Evolutionary conservation across 345 rosid genomes (phyloP).

Genomic region (Eutrema heterophyllum): DNA sequence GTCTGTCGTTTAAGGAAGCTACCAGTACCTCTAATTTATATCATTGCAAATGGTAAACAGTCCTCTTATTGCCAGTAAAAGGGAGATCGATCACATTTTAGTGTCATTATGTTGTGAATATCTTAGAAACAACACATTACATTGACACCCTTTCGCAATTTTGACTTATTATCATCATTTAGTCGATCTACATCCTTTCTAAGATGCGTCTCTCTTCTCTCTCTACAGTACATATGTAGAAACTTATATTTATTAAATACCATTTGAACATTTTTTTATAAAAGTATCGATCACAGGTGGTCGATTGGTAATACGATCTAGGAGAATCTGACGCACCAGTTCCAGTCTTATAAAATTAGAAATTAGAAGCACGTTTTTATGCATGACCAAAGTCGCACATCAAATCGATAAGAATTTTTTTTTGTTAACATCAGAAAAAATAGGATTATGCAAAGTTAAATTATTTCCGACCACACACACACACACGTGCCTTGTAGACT

Average conservation of each 20-base stretch:
- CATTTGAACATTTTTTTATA: neutral
- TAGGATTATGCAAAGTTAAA: neutral
- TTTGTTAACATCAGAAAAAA: neutral
- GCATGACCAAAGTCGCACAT: neutral
- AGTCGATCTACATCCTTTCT: neutral
- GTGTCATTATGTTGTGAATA: too few relatives aligned
- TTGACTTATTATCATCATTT: neutral
- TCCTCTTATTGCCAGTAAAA: neutral
- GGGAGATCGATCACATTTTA: neutral
- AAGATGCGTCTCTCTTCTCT: neutral
- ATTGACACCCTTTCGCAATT: neutral
- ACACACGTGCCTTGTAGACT: neutral
- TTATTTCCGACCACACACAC: neutral
- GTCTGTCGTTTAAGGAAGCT: too few relatives aligned
- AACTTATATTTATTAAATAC: neutral
- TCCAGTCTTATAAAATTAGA: neutral
- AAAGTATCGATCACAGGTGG: neutral
- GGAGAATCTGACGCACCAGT: neutral
- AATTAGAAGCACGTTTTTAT: slow-evolving; percentile 7
- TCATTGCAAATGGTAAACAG: too few relatives aligned
- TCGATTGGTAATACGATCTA: neutral
- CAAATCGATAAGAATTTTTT: neutral
- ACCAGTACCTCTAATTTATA: too few relatives aligned
- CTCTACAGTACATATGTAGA: neutral
- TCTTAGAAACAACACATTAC: too few relatives aligned